phyloP scores from a whole-genome alignment of 208 protist genomes.

The Crithidia brevicula region DNA sequence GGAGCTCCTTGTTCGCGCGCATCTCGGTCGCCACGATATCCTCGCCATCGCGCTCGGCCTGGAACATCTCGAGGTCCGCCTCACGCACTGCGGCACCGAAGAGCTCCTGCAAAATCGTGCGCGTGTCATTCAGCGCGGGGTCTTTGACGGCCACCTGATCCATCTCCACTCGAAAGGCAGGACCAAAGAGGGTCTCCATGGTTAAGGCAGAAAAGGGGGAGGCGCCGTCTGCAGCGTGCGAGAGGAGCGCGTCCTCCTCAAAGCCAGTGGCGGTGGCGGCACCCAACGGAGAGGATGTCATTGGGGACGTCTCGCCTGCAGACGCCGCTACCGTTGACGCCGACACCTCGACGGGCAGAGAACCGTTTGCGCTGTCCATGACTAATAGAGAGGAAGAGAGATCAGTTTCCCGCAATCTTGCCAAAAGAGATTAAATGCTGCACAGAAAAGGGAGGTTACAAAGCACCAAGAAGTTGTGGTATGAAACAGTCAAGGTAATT shows the following conservation, averaged over 20 bases:
- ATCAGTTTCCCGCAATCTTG: neutral
- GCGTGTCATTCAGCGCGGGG: constrained; percentile 67
- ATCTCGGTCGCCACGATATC: constrained; percentile 32
- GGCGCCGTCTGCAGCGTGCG: constrained; percentile 1
- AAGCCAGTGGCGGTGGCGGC: constrained; percentile 18
- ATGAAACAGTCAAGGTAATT: no score
- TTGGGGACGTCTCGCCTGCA: neutral
- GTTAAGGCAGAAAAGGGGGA: constrained; percentile 13
- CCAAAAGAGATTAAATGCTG: constrained; percentile 29
- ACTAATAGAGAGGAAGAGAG: neutral
- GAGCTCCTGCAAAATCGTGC: constrained; percentile 49
- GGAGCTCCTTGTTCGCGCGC: constrained; percentile 38
- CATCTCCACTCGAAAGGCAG: constrained; percentile 50
- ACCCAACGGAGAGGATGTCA: constrained; percentile 13
- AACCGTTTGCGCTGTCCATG: neutral
- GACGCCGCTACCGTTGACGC: neutral
- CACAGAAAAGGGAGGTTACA: neutral
- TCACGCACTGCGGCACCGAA: constrained; percentile 60
- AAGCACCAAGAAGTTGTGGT: no score
- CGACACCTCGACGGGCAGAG: neutral
- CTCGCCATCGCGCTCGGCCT: constrained; percentile 17
- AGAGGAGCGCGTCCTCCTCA: constrained; percentile 16
- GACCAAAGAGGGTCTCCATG: constrained; percentile 67
- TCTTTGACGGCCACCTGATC: constrained; percentile 32
- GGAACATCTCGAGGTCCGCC: constrained; percentile 49